phyloP scores from a whole-genome alignment of 805 yeast genomes.

The Kodamaea leandrae region DNA sequence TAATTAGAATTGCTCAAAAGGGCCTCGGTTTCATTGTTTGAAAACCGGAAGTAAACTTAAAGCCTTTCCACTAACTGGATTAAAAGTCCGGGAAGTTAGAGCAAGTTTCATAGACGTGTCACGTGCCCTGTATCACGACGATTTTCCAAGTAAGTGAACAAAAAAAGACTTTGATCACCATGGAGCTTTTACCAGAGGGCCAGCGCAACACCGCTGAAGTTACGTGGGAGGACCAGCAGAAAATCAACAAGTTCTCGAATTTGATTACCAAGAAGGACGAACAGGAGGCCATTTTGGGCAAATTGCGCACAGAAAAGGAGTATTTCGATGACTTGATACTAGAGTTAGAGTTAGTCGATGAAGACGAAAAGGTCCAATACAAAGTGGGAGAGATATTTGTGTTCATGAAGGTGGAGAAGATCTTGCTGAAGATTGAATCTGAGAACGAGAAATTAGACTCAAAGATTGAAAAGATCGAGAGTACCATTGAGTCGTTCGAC shows the following conservation, averaged over 20 bases:
- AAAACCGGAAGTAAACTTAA: too few relatives aligned
- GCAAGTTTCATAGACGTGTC: neutral
- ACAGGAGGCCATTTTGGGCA: constrained; percentile 46
- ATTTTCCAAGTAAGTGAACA: neutral
- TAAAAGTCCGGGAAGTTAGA: too few relatives aligned
- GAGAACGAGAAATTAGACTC: constrained; percentile 55
- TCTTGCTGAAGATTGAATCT: constrained; percentile 62
- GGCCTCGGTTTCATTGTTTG: too few relatives aligned
- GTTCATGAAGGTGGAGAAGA: constrained; percentile 63
- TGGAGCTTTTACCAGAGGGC: constrained; percentile 55
- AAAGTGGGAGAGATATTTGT: constrained; percentile 81
- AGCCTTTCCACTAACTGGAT: too few relatives aligned
- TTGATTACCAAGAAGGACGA: constrained; percentile 69
- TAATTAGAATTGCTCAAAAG: too few relatives aligned
- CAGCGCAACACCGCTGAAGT: constrained; percentile 59
- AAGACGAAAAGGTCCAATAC: constrained; percentile 67
- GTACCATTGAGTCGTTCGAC: constrained; percentile 50
- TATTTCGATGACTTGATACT: constrained; percentile 80
- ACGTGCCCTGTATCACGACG: neutral
- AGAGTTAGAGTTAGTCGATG: constrained; percentile 83
- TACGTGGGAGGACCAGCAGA: constrained; percentile 80
- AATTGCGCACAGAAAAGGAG: constrained; percentile 69
- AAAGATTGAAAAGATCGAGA: constrained; percentile 46
- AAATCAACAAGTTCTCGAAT: constrained; percentile 85
- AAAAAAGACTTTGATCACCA: constrained; percentile 13